phyloP scores from a whole-genome alignment of 495 filamentous ascomycete genomes.

The Eremomyces bilateralis region DNA sequence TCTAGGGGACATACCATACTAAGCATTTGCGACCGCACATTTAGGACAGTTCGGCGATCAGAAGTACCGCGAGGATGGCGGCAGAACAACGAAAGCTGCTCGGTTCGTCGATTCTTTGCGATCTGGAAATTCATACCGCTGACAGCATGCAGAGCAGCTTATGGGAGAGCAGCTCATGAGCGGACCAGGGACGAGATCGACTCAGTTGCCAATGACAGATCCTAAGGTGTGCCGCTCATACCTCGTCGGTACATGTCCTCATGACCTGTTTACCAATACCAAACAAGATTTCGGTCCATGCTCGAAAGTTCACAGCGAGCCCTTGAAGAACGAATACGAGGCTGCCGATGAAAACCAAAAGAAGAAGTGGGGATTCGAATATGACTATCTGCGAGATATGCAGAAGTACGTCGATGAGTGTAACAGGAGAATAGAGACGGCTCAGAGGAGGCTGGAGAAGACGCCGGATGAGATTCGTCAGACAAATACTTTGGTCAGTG shows the following conservation, averaged over 20 bases:
- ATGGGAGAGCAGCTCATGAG: slow-evolving; percentile 76
- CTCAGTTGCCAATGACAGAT: slow-evolving; percentile 75
- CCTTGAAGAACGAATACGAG: slow-evolving; percentile 74
- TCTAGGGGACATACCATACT: no score
- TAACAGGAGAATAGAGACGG: slow-evolving; percentile 77
- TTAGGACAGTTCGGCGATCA: neutral
- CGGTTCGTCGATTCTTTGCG: slow-evolving; percentile 24
- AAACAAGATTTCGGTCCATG: slow-evolving; percentile 92
- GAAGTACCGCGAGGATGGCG: slow-evolving; percentile 37
- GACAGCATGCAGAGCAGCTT: slow-evolving; percentile 22
- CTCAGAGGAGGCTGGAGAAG: slow-evolving; percentile 83
- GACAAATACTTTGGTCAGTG: slow-evolving; percentile 59
- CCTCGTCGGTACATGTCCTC: slow-evolving; percentile 82
- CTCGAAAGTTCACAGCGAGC: slow-evolving; percentile 73
- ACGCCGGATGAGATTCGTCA: slow-evolving; percentile 93
- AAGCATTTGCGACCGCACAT: no score
- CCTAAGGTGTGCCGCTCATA: slow-evolving; percentile 89
- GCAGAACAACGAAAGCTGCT: slow-evolving; percentile 92
- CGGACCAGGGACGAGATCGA: slow-evolving; percentile 41
- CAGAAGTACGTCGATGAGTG: slow-evolving; percentile 91
- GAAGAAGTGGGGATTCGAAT: slow-evolving; percentile 70
- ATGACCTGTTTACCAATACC: slow-evolving; percentile 99
- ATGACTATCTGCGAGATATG: slow-evolving; percentile 91
- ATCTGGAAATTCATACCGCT: slow-evolving; percentile 1
- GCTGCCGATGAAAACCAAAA: slow-evolving; percentile 40